Conservation (phyloP, 257 asterid species). For the Solanum bulbocastanum region DNA sequence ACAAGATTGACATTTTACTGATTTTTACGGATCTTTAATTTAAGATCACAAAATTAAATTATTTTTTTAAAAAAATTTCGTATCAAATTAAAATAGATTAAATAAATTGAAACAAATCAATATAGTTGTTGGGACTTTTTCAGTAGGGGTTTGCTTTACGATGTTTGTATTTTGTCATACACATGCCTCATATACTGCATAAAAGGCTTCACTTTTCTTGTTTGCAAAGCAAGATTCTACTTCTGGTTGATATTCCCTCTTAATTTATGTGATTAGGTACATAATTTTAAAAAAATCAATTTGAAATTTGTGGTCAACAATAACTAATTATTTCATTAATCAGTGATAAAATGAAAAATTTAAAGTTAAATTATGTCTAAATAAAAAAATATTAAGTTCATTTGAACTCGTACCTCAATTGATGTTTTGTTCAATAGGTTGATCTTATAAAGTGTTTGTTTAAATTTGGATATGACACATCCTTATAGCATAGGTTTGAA, state of each 20-base stretch:
- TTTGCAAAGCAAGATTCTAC: background rate
- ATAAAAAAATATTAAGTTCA: too few species aligned
- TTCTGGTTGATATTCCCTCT: background rate
- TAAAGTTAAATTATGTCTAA: background rate
- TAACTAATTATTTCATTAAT: background rate
- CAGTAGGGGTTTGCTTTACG: background rate
- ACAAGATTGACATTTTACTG: background rate
- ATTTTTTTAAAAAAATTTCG: too few species aligned
- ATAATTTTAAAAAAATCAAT: too few species aligned
- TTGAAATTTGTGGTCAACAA: background rate
- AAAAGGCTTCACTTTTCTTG: background rate
- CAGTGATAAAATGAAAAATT: background rate
- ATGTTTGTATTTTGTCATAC: background rate
- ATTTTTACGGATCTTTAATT: background rate
- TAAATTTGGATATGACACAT: background rate
- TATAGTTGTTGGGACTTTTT: background rate
- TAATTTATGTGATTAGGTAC: background rate
- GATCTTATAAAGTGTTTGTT: background rate
- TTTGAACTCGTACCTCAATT: background rate
- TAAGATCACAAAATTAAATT: too few species aligned
- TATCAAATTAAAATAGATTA: too few species aligned
- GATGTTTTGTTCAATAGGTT: background rate
- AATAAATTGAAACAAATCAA: background rate
- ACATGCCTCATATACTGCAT: conserved; percentile 5
- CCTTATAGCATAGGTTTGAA: background rate